Evolutionary conservation across 2,329 filamentous ascomycete species (phyloP).

Genomic region (Penicillium sp.): DNA sequence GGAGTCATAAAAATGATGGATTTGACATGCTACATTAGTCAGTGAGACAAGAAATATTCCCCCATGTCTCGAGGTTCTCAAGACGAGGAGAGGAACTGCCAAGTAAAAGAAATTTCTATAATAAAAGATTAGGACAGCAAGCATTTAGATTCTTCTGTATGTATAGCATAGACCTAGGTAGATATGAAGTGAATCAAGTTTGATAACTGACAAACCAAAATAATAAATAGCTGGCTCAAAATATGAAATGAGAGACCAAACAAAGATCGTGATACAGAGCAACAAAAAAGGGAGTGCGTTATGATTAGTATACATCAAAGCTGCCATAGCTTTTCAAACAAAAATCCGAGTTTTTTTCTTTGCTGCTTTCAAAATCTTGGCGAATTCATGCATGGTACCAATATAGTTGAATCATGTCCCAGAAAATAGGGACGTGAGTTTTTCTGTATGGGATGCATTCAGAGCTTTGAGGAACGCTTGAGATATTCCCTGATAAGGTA

Average conservation of each 20-base stretch:
- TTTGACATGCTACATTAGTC: neutral
- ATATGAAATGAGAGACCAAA: too few species aligned
- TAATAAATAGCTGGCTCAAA: neutral
- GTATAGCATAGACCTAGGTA: neutral
- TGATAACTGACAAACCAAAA: neutral
- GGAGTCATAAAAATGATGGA: neutral
- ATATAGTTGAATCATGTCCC: neutral
- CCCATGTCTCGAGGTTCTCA: neutral
- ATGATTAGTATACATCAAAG: neutral
- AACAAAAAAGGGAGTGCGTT: neutral
- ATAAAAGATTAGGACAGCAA: neutral
- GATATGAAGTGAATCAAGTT: neutral
- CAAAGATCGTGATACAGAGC: neutral
- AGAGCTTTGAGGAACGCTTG: constrained; percentile 31
- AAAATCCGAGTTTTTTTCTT: neutral
- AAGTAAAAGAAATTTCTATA: neutral
- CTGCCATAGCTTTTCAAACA: neutral
- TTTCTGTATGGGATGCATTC: constrained; percentile 14
- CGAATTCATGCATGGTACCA: neutral
- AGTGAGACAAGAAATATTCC: neutral
- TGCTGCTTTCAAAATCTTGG: neutral
- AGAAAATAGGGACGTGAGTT: neutral
- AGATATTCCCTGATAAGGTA: constrained; percentile 30
- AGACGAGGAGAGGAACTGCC: neutral
- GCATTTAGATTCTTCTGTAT: neutral